Conservation (phyloP, 345 rosid genomes). For the Eutrema heterophyllum region DNA sequence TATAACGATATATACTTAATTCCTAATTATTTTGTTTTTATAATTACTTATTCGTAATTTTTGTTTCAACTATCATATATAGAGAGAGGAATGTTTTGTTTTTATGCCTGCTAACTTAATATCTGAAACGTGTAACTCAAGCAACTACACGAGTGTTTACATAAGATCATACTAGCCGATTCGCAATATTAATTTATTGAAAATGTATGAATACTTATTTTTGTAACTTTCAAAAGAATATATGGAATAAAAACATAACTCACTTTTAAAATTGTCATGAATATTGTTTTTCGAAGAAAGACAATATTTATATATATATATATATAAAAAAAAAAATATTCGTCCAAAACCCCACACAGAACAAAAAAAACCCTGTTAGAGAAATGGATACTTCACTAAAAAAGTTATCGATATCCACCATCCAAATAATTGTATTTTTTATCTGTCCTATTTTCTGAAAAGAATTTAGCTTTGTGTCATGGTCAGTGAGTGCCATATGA, state of each 20-base stretch:
- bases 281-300: background rate
- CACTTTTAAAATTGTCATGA: background rate
- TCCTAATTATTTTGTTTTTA: background rate
- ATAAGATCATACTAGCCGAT: background rate
- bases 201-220: background rate
- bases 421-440: background rate
- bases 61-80: background rate
- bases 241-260: background rate
- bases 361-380: background rate
- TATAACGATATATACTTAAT: slow-evolving; percentile 10
- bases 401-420: slow-evolving; percentile 1
- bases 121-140: background rate
- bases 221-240: background rate
- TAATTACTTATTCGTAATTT: background rate
- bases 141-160: background rate
- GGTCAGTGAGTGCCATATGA: slow-evolving; percentile 6
- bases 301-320: no score
- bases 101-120: background rate
- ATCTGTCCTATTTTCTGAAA: background rate
- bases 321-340: background rate
- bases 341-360: background rate
- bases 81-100: background rate
- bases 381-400: slow-evolving; percentile 6
- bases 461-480: background rate
- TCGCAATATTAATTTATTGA: background rate